Evolutionary conservation across 225 moss, liverwort and hornwort genomes (phyloP), one percentile per base, ranked within the genome.

Genomic region (Sphagnum tenellum): DNA sequence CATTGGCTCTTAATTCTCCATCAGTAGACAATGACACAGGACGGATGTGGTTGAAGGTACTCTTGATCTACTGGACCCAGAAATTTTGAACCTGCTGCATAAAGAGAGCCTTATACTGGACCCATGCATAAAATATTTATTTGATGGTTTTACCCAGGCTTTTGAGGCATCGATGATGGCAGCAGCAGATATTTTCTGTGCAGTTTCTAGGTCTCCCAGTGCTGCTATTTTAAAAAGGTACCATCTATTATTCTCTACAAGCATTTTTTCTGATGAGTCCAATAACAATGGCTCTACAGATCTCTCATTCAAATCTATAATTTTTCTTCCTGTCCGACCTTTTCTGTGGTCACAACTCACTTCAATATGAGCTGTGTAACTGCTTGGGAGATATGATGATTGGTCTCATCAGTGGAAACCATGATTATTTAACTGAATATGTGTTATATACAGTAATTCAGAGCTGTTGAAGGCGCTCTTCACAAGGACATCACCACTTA

Each of bases 171-270:
- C 98, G 67, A 76, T 93, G 50, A 71, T 88, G 77, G 75, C 87
- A 45, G 90, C 93, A 50, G 89, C 90, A 64, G 89, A 92, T 73
- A 85, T 90, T 4, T 71, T 98, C 13, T 98, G 98, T 82, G 74
- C 87, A 68, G 82, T 93, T 60, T 87, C 78, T 62, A 85, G 90
- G 75, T 88, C 82, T 64, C 68, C 85, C 12, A 88, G 86, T 78
- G 61, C 82, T 76, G 98, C 87, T 50, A 93, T 98, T 66, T 89
- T 90, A 61, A 78, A 86, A 65, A 79, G 94, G 94, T 91, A 78
- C 48, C 55, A 61, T 57, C 5, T 50, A 3, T 12, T 46, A 53
- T 65, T 49, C 65, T 52, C 9, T 29, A 29, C 29, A 29, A 29
- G 29, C 29, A 29, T 29, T 29, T 29, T 29, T 29, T 29, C 29